These are phyloP conservation scores for Bigelowiella natans DNA, from an alignment of 78 protist species.

Conservation along the genomic window DNA sequence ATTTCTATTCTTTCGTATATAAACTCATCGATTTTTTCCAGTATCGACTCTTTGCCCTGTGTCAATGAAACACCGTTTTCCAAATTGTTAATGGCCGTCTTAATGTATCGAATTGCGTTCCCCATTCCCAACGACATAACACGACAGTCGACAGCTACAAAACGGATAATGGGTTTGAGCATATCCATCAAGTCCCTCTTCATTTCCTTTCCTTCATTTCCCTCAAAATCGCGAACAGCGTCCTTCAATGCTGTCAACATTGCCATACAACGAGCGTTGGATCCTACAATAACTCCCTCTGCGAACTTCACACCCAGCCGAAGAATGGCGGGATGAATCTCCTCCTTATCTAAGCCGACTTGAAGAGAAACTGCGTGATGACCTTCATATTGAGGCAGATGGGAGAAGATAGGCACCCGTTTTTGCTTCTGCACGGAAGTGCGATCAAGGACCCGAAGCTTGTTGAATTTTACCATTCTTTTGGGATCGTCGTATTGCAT, in stretches of 20 bases:
- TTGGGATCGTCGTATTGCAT: constrained; percentile 26
- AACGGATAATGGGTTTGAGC: constrained; percentile 52
- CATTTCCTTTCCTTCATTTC: not conserved
- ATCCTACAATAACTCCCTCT: constrained; percentile 45
- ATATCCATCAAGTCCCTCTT: constrained; percentile 39
- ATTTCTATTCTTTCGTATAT: not conserved
- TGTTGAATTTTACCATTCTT: not conserved
- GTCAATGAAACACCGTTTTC: too few species aligned
- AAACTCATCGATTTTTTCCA: not conserved
- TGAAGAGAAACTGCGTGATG: constrained; percentile 7
- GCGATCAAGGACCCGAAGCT: not conserved
- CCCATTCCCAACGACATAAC: constrained; percentile 61
- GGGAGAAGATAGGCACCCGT: constrained; percentile 58
- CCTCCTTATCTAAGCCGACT: not conserved
- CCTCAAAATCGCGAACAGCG: not conserved
- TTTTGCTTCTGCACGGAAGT: constrained; percentile 6
- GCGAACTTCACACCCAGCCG: constrained; percentile 60
- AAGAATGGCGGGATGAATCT: constrained; percentile 64
- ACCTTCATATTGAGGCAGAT: constrained; percentile 62
- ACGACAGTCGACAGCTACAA: constrained; percentile 58
- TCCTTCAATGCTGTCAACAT: constrained; percentile 56
- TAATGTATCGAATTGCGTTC: constrained; percentile 23
- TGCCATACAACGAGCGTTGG: constrained; percentile 64
- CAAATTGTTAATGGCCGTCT: not conserved
- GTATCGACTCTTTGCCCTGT: not conserved